Evolutionary conservation across 2,329 filamentous ascomycete genomes (phyloP).

Genomic region (Epichloe hybrida): DNA sequence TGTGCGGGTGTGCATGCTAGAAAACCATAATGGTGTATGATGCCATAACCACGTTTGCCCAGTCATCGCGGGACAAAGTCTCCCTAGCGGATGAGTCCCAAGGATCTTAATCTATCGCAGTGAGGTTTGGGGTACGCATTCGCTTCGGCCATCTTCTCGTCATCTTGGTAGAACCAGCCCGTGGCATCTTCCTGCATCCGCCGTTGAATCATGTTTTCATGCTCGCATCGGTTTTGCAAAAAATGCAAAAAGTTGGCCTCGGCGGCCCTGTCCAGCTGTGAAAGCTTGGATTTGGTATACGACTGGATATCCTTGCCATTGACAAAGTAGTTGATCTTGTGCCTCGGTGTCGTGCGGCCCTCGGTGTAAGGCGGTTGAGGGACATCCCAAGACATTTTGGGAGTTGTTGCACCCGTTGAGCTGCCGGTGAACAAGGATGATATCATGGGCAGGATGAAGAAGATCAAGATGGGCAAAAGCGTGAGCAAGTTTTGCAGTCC

Average conservation of each 20-base stretch:
- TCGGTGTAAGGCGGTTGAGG: constrained; percentile 59
- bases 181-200: constrained; percentile 63
- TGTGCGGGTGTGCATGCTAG: too few relatives aligned
- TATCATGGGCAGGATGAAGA: constrained; percentile 76
- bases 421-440: constrained; percentile 60
- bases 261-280: constrained; percentile 61
- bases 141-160: constrained; percentile 64
- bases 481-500: constrained; percentile 52
- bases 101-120: constrained; percentile 36
- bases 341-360: constrained; percentile 54
- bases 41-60: neutral
- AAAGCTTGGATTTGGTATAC: constrained; percentile 55
- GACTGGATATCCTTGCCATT: constrained; percentile 64
- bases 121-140: constrained; percentile 35
- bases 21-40: neutral
- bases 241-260: constrained; percentile 59
- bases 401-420: constrained; percentile 32
- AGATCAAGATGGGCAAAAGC: constrained; percentile 73
- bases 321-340: constrained; percentile 73
- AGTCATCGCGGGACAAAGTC: too few relatives aligned
- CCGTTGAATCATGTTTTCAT: constrained; percentile 52
- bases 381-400: constrained; percentile 62
- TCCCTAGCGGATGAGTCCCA: constrained; percentile 20
- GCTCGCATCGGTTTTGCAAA: constrained; percentile 60
- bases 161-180: constrained; percentile 77